phyloP scores from a whole-genome alignment of 2,329 filamentous ascomycete species.

The Teratosphaeria epicoccoides region DNA sequence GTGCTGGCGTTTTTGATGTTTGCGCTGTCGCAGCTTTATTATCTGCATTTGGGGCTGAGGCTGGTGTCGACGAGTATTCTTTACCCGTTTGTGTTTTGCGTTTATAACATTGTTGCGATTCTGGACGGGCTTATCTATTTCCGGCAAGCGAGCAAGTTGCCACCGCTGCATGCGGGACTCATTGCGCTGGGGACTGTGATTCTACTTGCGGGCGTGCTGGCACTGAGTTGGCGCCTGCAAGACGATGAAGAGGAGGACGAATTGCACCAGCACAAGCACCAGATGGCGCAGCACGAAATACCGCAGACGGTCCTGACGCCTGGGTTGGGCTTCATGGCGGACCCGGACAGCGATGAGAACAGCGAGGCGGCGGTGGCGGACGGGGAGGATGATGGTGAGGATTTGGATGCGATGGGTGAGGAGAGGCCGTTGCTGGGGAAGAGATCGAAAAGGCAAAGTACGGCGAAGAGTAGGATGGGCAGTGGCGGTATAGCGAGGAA shows the following conservation, averaged over 20 bases:
- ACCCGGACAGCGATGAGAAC: slow-evolving; percentile 20
- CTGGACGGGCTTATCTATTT: slow-evolving; percentile 96
- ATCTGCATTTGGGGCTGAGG: slow-evolving; percentile 85
- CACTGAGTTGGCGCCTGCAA: slow-evolving; percentile 85
- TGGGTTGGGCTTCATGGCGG: slow-evolving; percentile 53
- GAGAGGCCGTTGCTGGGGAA: slow-evolving; percentile 4
- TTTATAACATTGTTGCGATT: slow-evolving; percentile 98
- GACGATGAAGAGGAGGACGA: slow-evolving; percentile 53
- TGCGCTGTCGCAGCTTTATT: slow-evolving; percentile 86
- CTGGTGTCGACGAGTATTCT: slow-evolving; percentile 90
- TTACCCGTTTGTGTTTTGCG: slow-evolving; percentile 94
- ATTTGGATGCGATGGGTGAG: slow-evolving; percentile 1
- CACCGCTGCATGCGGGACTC: slow-evolving; percentile 62
- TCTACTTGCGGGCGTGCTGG: slow-evolving; percentile 75
- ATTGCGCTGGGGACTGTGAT: slow-evolving; percentile 82
- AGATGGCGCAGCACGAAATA: slow-evolving; percentile 25
- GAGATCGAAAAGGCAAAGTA: slow-evolving; percentile 1
- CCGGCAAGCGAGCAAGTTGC: slow-evolving; percentile 71
- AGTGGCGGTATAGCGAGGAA: slow-evolving; percentile 8
- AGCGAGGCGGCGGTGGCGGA: slow-evolving; percentile 10
- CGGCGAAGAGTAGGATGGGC: slow-evolving; percentile 2
- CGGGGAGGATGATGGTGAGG: slow-evolving; percentile 4
- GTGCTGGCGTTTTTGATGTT: slow-evolving; percentile 69
- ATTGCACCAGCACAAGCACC: slow-evolving; percentile 37
- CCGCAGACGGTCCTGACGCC: slow-evolving; percentile 64